Percentiles rank a stretch among this genome's conserved stretches.
These are phyloP conservation scores for Monocercomonoides exilis DNA, from an alignment of 78 protist species.

Conservation along the genomic window DNA sequence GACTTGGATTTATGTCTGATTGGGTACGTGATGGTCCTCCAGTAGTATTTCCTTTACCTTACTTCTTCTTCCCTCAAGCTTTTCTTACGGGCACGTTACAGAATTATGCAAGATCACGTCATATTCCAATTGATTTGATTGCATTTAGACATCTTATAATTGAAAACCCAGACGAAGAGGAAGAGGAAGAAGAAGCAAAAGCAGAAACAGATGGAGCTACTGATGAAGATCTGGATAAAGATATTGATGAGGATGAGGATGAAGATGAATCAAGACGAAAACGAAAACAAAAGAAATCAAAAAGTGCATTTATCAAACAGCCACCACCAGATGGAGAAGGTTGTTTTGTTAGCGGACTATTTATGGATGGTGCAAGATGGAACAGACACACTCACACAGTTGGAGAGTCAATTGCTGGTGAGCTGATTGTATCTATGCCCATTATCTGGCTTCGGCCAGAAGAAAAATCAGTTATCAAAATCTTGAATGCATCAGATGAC, in stretches of 20 bases:
- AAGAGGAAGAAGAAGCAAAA: too few species aligned
- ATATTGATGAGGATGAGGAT: too few species aligned
- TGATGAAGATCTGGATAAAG: neutral
- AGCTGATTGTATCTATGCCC: slow-evolving; percentile 40
- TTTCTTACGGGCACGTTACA: slow-evolving; percentile 63
- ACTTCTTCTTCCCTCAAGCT: slow-evolving; percentile 43
- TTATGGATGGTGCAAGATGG: slow-evolving; percentile 46
- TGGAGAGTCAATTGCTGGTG: slow-evolving; percentile 41
- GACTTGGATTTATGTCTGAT: slow-evolving; percentile 39
- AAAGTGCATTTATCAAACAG: neutral
- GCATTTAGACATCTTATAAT: slow-evolving; percentile 23
- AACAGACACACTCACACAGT: slow-evolving; percentile 19
- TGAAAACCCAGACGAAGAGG: too few species aligned
- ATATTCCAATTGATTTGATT: slow-evolving; percentile 47
- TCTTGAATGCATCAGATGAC: too few species aligned
- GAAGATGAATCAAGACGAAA: too few species aligned
- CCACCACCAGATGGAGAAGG: slow-evolving; percentile 43
- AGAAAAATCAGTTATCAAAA: neutral
- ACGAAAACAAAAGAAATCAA: too few species aligned
- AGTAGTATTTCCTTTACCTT: slow-evolving; percentile 6
- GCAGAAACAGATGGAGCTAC: neutral
- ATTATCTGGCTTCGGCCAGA: slow-evolving; percentile 5
- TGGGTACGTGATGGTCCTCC: slow-evolving; percentile 58
- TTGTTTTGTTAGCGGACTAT: slow-evolving; percentile 47
- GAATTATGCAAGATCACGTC: slow-evolving; percentile 50